These are phyloP conservation scores for Zoysia matrella DNA, from an alignment of 202 grass and related monocot genomes.

Conservation along the genomic window DNA sequence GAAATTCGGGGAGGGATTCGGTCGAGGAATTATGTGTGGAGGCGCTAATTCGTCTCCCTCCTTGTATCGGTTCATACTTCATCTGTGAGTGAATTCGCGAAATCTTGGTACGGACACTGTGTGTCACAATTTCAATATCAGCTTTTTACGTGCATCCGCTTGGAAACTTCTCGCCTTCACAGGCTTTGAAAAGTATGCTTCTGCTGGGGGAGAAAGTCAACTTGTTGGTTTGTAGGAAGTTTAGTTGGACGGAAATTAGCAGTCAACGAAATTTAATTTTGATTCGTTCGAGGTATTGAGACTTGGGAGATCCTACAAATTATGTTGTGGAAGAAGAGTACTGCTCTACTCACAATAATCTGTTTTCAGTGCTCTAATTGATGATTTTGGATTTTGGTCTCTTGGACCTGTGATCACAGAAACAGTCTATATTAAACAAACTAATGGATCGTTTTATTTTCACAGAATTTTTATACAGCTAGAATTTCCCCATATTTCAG, in stretches of 20 bases:
- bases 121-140: not conserved
- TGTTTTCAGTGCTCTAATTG: not conserved
- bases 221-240: not conserved
- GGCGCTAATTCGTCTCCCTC: not conserved
- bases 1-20: not conserved
- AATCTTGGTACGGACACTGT: slow-evolving; percentile 12
- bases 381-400: not conserved
- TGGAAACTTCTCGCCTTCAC: slow-evolving; percentile 6
- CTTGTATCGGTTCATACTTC: not conserved
- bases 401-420: slow-evolving; percentile 26
- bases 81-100: not conserved
- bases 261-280: not conserved
- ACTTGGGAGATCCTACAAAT: slow-evolving; percentile 17
- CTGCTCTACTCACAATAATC: not conserved
- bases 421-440: not conserved
- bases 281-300: not conserved
- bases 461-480: not conserved
- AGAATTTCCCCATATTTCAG: not conserved
- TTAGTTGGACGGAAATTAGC: not conserved
- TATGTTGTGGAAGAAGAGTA: not conserved
- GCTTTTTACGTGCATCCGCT: slow-evolving; percentile 33
- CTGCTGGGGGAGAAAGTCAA: not conserved
- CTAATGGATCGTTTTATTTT: slow-evolving; percentile 1
- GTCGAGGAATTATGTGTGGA: not conserved
- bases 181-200: not conserved